Evolutionary conservation across 2,329 filamentous ascomycete species (phyloP), one percentile per base, ranked within the genome.

Genomic region (Fusarium caatingaense): DNA sequence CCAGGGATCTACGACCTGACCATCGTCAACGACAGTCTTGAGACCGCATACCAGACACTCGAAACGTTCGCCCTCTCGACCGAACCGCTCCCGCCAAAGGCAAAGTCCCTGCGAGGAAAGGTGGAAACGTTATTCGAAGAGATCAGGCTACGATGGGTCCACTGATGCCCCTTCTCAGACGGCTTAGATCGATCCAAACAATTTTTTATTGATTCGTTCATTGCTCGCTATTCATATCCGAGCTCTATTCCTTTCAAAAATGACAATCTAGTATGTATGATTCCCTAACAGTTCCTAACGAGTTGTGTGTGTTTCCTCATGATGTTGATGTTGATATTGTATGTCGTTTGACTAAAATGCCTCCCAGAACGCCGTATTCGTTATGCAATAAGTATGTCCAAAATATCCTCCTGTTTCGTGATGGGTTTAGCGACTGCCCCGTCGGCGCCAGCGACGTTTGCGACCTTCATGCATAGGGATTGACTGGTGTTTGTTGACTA

Each of bases 391-490:
- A 40, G 46, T 46, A 61, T 32, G 6, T 16, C 12, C 41, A 37
- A 20, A 40, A 20, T 12, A n/a, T 40, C 2, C 6, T 7, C 23
- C 21, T 42, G 1, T 16, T 18, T 23, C 23, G 8, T 25, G 8
- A 13, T 27, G 5, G 13, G 9, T 1, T 37, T 15, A 47, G 23
- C 45, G 32, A 8, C 62, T 25, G 11, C 30, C 51, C 16, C 44
- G 23, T 6, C 45, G 32, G 20, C 66, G 65, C 11, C 42, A 66
- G 3, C 56, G 62, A 11, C 66, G 66, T 16, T 53, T 50, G 8
- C 61, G 60, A 10, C 66, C 51, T 32, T 70, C 41, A 16, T 69
- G 67, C 18, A 69, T 23, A 0, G 67, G 67, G 9, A 53, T 70
- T 4, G 67, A 70, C 9, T 40, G 66, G 12, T 67, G 49, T 32